Conservation (phyloP, 2,329 filamentous ascomycete species). For the Cyanodermella asteris region DNA sequence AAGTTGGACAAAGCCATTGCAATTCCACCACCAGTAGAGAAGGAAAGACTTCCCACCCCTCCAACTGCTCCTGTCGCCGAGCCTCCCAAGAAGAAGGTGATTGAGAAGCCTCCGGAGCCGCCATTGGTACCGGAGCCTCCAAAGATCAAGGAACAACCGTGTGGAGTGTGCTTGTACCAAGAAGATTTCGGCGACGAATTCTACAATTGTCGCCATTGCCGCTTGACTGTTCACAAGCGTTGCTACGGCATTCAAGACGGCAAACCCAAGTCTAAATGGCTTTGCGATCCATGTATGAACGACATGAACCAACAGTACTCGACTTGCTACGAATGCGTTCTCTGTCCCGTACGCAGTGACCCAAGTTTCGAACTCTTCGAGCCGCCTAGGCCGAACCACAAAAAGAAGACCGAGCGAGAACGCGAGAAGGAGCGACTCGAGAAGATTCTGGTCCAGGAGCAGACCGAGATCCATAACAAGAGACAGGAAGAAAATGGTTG, state of each 20-base stretch:
- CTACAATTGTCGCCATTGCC: conserved; percentile 66
- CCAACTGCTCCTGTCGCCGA: conserved; percentile 18
- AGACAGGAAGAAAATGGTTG: conserved; percentile 68
- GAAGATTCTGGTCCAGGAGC: conserved; percentile 59
- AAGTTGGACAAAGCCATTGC: conserved; percentile 29
- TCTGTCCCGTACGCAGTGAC: conserved; percentile 52
- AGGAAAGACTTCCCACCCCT: conserved; percentile 19
- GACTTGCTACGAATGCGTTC: conserved; percentile 81
- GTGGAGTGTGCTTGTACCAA: conserved; percentile 59
- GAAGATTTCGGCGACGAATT: conserved; percentile 48
- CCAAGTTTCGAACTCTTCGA: conserved; percentile 72
- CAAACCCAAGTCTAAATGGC: conserved; percentile 58
- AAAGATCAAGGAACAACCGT: conserved; percentile 57
- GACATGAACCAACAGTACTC: conserved; percentile 82
- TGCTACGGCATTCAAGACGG: conserved; percentile 73
- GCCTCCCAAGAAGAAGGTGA: conserved; percentile 33
- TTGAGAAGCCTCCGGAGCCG: conserved; percentile 32
- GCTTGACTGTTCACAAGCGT: conserved; percentile 70
- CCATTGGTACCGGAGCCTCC: conserved; percentile 56
- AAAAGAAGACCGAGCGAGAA: conserved; percentile 86
- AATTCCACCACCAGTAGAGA: conserved; percentile 24
- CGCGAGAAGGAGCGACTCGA: conserved; percentile 72
- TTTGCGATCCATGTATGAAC: conserved; percentile 88
- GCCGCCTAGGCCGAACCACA: conserved; percentile 51
- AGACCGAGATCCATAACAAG: conserved; percentile 61